These are phyloP conservation scores for Mycena rosella DNA, from an alignment of 768 basidiomycete species.

Conservation along the genomic window DNA sequence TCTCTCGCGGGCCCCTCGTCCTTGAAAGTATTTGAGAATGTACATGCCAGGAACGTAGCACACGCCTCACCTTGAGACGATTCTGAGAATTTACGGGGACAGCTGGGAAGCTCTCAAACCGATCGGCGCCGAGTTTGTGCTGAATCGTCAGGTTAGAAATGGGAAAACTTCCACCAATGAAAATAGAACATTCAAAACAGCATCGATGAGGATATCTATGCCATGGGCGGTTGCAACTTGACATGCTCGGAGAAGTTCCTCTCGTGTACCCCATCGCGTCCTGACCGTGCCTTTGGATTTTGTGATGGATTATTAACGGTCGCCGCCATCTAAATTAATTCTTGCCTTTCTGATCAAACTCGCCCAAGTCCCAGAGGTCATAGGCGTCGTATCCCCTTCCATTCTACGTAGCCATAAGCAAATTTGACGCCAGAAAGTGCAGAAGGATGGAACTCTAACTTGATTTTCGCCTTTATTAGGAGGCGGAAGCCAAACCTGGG, in stretches of 20 bases:
- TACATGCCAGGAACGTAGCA: too few species aligned
- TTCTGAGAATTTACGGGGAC: slow-evolving; percentile 81
- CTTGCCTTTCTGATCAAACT: slow-evolving; percentile 81
- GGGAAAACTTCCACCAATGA: slow-evolving; percentile 22
- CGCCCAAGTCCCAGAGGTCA: slow-evolving; percentile 91
- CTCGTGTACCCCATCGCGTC: slow-evolving; percentile 91
- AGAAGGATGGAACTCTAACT: slow-evolving; percentile 50
- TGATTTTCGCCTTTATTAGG: slow-evolving; percentile 81
- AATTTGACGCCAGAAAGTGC: background rate
- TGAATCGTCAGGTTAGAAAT: slow-evolving; percentile 42
- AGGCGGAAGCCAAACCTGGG: slow-evolving; percentile 88
- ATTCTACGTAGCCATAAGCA: slow-evolving; percentile 51
- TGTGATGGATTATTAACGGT: too few species aligned
- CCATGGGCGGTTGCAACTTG: slow-evolving; percentile 73
- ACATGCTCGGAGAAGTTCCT: slow-evolving; percentile 81
- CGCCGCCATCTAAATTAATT: background rate
- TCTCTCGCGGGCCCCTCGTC: slow-evolving; percentile 68
- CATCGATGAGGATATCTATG: slow-evolving; percentile 86
- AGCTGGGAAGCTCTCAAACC: slow-evolving; percentile 74
- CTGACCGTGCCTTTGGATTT: slow-evolving; percentile 48
- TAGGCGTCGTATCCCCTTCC: slow-evolving; percentile 90
- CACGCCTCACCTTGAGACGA: too few species aligned
- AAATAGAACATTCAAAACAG: slow-evolving; percentile 83
- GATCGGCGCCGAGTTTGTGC: slow-evolving; percentile 91
- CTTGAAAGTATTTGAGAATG: slow-evolving; percentile 78